phyloP scores from a whole-genome alignment of 768 basidiomycete species.

The Phylloporus rhodoxanthus region DNA sequence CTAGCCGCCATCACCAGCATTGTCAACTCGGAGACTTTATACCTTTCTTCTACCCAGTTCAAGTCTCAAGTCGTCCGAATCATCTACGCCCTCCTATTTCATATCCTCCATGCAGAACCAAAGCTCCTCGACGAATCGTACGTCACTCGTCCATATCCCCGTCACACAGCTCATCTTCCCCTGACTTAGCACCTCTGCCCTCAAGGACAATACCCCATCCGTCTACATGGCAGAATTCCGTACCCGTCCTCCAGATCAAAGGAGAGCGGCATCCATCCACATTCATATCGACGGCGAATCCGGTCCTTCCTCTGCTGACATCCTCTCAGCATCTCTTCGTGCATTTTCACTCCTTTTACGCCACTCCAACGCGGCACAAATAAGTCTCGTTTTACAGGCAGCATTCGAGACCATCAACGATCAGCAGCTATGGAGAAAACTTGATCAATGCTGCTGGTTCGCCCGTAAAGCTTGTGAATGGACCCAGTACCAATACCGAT shows the following conservation, averaged over 20 bases:
- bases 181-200: constrained; percentile 44
- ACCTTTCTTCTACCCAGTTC: constrained; percentile 67
- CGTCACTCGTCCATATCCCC: not conserved
- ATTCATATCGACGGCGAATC: constrained; percentile 83
- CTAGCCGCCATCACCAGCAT: constrained; percentile 78
- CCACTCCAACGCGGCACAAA: constrained; percentile 72
- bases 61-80: constrained; percentile 64
- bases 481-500: constrained; percentile 91
- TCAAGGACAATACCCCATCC: constrained; percentile 68
- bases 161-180: not conserved
- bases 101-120: constrained; percentile 59
- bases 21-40: constrained; percentile 79
- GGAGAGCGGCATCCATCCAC: constrained; percentile 86
- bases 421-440: constrained; percentile 56
- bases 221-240: constrained; percentile 83
- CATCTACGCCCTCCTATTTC: constrained; percentile 63
- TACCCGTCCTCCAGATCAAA: constrained; percentile 67
- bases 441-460: constrained; percentile 78
- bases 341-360: constrained; percentile 66
- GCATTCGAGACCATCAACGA: constrained; percentile 64
- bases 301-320: constrained; percentile 69
- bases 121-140: constrained; percentile 64
- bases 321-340: constrained; percentile 67
- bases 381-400: constrained; percentile 66
- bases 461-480: constrained; percentile 74